Conservation (phyloP, 176 grass and related monocot species). For the Aegilops speltoides region DNA sequence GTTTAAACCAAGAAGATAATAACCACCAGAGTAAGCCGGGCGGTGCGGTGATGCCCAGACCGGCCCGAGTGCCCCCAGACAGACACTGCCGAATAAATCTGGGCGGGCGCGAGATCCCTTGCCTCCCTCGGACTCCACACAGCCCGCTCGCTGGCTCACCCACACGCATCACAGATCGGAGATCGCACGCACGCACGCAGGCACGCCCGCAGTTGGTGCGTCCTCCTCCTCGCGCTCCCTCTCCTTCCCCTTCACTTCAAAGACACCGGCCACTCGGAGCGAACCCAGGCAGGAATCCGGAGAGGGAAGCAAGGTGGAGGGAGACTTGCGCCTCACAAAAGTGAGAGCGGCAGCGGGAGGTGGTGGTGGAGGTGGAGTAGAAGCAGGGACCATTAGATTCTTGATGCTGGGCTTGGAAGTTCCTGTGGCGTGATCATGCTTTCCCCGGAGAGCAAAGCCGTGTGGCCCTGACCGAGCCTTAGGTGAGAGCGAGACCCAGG, state of each 20-base stretch:
- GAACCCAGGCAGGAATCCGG: slow-evolving; percentile 33
- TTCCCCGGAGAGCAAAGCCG: background rate
- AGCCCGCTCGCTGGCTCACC: background rate
- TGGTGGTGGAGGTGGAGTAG: background rate
- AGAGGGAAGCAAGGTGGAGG: background rate
- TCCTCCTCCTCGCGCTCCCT: background rate
- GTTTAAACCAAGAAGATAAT: slow-evolving; percentile 26
- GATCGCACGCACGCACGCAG: background rate
- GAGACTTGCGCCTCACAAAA: slow-evolving; percentile 45
- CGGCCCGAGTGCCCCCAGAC: background rate
- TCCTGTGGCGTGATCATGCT: slow-evolving; percentile 19
- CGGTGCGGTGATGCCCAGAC: background rate
- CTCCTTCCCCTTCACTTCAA: slow-evolving; percentile 56
- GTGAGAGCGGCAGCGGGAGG: background rate
- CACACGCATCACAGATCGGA: slow-evolving; percentile 15
- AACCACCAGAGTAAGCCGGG: background rate
- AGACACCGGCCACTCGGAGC: slow-evolving; percentile 34
- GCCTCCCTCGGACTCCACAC: slow-evolving; percentile 44
- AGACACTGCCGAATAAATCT: slow-evolving; percentile 28
- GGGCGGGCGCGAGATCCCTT: slow-evolving; percentile 42
- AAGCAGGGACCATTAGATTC: slow-evolving; percentile 28
- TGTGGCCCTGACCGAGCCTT: background rate
- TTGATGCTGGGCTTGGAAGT: background rate
- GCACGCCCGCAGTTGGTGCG: slow-evolving; percentile 28
- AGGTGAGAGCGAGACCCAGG: slow-evolving; percentile 22